A percentile compares a stretch with the other conserved stretches of the same genome.
These are phyloP conservation scores for Psilocybe sp. DNA, from an alignment of 768 basidiomycete genomes.

Conservation along the genomic window DNA sequence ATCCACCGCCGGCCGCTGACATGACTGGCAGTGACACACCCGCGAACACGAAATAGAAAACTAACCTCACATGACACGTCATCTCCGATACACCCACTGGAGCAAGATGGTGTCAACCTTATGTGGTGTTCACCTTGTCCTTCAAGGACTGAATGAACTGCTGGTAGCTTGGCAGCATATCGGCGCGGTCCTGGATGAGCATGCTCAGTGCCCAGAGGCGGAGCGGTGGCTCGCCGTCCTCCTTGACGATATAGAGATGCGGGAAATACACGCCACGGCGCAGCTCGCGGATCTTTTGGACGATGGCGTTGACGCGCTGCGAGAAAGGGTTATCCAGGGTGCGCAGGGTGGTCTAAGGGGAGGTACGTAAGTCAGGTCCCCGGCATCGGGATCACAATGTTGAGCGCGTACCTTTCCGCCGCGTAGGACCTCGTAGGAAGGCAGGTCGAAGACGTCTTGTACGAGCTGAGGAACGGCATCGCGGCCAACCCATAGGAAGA, in stretches of 20 bases:
- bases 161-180: constrained; percentile 92
- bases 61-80: constrained; percentile 3
- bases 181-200: constrained; percentile 94
- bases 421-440: constrained; percentile 82
- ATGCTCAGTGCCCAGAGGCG: constrained; percentile 93
- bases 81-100: neutral
- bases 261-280: constrained; percentile 91
- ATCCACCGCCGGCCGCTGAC: neutral
- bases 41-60: neutral
- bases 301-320: constrained; percentile 90
- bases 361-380: neutral
- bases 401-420: constrained; percentile 86
- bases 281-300: constrained; percentile 94
- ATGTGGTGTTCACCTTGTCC: constrained; percentile 67
- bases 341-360: constrained; percentile 76
- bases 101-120: constrained; percentile 3
- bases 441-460: constrained; percentile 90
- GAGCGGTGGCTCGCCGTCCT: constrained; percentile 94
- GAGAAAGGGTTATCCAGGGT: constrained; percentile 90
- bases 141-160: constrained; percentile 89
- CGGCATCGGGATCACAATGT: neutral
- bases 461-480: constrained; percentile 96
- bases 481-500: constrained; percentile 98
- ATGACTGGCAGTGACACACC: neutral
- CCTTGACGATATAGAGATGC: constrained; percentile 95